phyloP scores from a whole-genome alignment of 2,329 filamentous ascomycete genomes.

The Colletotrichum graminicola region DNA sequence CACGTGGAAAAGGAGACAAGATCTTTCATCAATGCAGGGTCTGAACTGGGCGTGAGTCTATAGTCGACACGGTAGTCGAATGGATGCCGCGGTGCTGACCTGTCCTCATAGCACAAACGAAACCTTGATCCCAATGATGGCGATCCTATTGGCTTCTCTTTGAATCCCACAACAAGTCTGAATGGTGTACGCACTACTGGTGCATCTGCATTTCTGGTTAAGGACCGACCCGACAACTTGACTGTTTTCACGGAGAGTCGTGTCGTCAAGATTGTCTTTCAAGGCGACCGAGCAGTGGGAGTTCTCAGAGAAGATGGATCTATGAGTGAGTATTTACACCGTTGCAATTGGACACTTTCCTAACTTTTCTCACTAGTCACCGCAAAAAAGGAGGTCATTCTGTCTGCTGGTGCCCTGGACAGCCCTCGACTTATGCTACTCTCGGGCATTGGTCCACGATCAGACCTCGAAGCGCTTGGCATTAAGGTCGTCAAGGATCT shows the following conservation, averaged over 20 bases:
- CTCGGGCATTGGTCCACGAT: not conserved
- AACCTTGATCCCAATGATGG: constrained; percentile 31
- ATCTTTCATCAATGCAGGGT: constrained; percentile 29
- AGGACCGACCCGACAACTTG: constrained; percentile 69
- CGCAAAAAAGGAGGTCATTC: constrained; percentile 75
- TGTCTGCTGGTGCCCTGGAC: constrained; percentile 75
- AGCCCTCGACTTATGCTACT: constrained; percentile 62
- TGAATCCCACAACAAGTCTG: constrained; percentile 16
- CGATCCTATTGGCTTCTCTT: constrained; percentile 23
- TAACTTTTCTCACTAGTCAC: not conserved
- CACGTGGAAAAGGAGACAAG: constrained; percentile 29
- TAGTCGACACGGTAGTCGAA: no score
- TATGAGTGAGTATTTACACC: not conserved
- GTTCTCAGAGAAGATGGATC: constrained; percentile 23
- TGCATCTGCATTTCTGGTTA: constrained; percentile 29
- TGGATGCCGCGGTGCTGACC: not conserved
- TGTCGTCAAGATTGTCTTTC: constrained; percentile 84
- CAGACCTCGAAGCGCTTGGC: not conserved
- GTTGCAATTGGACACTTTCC: fast-evolving
- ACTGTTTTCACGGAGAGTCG: constrained; percentile 89
- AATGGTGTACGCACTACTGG: constrained; percentile 24
- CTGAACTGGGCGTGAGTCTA: constrained; percentile 21
- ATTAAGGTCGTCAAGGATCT: constrained; percentile 19
- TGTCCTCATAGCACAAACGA: constrained; percentile 2
- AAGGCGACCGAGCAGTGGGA: constrained; percentile 75